Base-by-base conservation (phyloP, 2,329 filamentous ascomycete genomes). In the Chaetothyriales sp. region DNA sequence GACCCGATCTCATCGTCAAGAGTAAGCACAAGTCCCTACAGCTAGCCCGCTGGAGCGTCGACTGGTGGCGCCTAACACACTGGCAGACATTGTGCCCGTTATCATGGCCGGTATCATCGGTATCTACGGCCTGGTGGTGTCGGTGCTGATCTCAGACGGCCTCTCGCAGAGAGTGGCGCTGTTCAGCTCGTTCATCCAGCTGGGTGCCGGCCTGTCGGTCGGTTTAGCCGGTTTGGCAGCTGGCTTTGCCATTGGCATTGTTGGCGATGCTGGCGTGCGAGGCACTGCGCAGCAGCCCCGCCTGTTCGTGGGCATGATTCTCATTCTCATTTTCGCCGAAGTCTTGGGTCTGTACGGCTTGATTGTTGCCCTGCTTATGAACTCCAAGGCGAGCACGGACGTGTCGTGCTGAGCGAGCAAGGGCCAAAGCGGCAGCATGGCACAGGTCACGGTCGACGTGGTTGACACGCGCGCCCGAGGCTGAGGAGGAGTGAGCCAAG, bases 311-410 rank as follows among this genome's bases (percentile, higher is more conserved):
- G 89, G 89, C 73, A 95, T 95, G 89, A 94, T 95, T 73, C 73
- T 95, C 69, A 95, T 95, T 77, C 87, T 95, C 74, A 95, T 95
- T 90, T 95, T 95, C 79, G 89, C 89, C 62, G 89, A 95, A 90
- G 89, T 95, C 62, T 75, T 95, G 83, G 89, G 90, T 92, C 87
- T 98, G 54, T 98, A 98, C 76, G 92, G 92, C 70, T 80, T 98
- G 66, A 98, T 98, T 70, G 92, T 98, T 62, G 92, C 92, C 60
- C 85, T 98, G 67, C 83, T 98, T 68, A 98, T 98, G 94, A 98
- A 97, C 86, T 94, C 92, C 54, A 94, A 92, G 77, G 86, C 85
- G 43, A 73, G 72, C 55, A 72, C 81, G 62, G 78, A 82, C 64
- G 77, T 76, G 62, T 67, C 61, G 55, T 89, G 85, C 72, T 81